Conservation (phyloP, 495 filamentous ascomycete species). For the Trichoderma virens region DNA sequence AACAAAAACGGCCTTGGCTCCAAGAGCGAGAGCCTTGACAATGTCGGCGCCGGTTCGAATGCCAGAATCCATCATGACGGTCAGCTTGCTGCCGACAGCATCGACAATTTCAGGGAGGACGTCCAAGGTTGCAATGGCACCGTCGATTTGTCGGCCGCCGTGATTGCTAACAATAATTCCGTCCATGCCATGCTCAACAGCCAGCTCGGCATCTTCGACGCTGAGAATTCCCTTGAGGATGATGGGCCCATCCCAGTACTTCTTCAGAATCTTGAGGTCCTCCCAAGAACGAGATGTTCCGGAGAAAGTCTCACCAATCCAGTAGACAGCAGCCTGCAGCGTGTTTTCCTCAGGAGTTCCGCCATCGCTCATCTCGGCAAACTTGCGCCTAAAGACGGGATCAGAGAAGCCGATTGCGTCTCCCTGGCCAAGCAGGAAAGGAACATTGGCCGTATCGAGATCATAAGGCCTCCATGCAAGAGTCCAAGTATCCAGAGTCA, state of each 20-base stretch:
- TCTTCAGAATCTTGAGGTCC: slow-evolving; percentile 43
- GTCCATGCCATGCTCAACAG: slow-evolving; percentile 24
- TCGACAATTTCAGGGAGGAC: slow-evolving; percentile 39
- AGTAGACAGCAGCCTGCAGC: slow-evolving; percentile 28
- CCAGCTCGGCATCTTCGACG: slow-evolving; percentile 26
- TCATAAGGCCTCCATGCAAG: slow-evolving; percentile 57
- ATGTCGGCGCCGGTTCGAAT: slow-evolving; percentile 42
- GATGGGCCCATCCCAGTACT: slow-evolving; percentile 55
- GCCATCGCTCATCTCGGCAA: slow-evolving; percentile 20
- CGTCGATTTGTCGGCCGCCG: slow-evolving; percentile 40
- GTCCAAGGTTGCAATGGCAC: slow-evolving; percentile 34
- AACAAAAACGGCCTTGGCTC: slow-evolving; percentile 44
- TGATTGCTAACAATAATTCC: slow-evolving; percentile 35
- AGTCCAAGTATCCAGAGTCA: slow-evolving; percentile 56
- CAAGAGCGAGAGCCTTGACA: slow-evolving; percentile 44
- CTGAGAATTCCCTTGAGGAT: slow-evolving; percentile 39
- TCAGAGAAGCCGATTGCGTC: slow-evolving; percentile 46
- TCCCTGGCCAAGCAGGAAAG: slow-evolving; percentile 43
- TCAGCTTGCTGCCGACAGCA: slow-evolving; percentile 36
- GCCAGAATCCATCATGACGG: slow-evolving; percentile 43
- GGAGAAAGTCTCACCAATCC: slow-evolving; percentile 43
- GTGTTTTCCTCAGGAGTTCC: slow-evolving; percentile 20
- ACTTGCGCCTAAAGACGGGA: slow-evolving; percentile 49
- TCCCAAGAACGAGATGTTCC: slow-evolving; percentile 51
- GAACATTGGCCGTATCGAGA: slow-evolving; percentile 53